Evolutionary conservation across 1,284 basidiomycete genomes (phyloP), one percentile per base, ranked within the genome.

Genomic region (Ceratobasidium sp.): DNA sequence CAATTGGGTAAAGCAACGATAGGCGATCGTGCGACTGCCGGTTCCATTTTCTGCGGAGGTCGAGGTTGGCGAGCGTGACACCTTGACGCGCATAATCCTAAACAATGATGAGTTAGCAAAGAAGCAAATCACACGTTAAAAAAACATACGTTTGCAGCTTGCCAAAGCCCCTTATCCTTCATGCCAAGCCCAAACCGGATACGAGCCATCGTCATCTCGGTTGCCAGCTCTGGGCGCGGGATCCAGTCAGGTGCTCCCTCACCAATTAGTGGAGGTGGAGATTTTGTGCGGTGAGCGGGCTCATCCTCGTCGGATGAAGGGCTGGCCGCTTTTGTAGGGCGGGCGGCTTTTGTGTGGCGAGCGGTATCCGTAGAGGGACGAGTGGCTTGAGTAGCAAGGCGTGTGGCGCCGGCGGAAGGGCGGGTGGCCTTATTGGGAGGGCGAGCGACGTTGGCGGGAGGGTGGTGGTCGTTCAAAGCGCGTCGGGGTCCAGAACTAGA

Each of bases 161-260:
- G 45, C 47, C 31, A 51, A 4, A 23, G 6, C 58, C 23, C 33
- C 35, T 7, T 8, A 3, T 49, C 31, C 28, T 2, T 17, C 15
- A 47, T 47, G 47, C 64, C 64, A 15, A 66, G 26, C 1, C 64
- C 64, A 31, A 35, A 49, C 23, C 64, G 64, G 64, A 66, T 66
- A 8, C 49, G 45, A 7, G 42, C 28, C 11, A 66, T 51, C 28
- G 45, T 66, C 6, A n/a, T 17, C 8, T 66, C 42, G 11, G 49
- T 49, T 3, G 28, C 49, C 47, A 33, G 33, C 31, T 35, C 26
- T 28, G 47, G 64, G 28, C 13, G 35, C 10, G 47, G 31, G 47
- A 66, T 66, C 47, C 28, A 51, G 13, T 15, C 3, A 35, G 45
- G 42, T 26, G 45, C 64, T 8, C n/a, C 17, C 10, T n/a, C 26